A percentile compares a stretch with the other conserved stretches of the same genome.
Evolutionary conservation across 2,329 filamentous ascomycete genomes (phyloP).

Genomic region (Triangularia verruculosa): DNA sequence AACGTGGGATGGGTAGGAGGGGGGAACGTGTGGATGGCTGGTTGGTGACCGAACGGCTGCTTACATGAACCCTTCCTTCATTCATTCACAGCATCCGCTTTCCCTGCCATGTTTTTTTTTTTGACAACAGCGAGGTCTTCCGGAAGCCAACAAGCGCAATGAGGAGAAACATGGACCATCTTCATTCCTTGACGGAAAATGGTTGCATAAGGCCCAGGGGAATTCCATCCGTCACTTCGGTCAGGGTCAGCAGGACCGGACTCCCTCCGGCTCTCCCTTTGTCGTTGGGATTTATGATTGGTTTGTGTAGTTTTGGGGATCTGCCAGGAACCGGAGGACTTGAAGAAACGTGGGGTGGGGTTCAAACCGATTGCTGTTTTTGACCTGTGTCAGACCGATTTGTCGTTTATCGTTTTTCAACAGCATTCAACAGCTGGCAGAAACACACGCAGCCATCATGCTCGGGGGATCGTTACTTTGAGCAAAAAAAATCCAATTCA

Average conservation of each 20-base stretch:
- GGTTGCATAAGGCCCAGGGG: not conserved
- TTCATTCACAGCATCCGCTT: not conserved
- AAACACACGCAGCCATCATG: too few species aligned
- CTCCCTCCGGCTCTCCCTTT: not conserved
- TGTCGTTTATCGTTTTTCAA: too few species aligned
- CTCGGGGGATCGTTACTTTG: too few species aligned
- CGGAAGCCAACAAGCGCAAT: not conserved
- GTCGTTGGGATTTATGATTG: not conserved
- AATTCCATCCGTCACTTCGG: not conserved
- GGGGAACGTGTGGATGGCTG: not conserved
- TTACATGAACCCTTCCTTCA: not conserved
- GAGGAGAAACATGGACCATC: not conserved
- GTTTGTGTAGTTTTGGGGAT: not conserved
- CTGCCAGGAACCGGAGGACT: not conserved
- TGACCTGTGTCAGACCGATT: not conserved
- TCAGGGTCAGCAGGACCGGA: not conserved
- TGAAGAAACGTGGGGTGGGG: not conserved
- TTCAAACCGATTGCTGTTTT: too few species aligned
- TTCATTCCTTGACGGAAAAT: not conserved
- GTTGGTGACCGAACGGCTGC: not conserved
- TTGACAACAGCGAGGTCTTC: not conserved
- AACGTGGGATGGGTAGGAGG: not conserved
- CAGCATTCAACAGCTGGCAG: too few species aligned
- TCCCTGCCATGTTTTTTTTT: not conserved
- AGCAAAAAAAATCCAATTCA: not conserved